Base-by-base conservation (phyloP, 2,329 filamentous ascomycete species). In the Bipolaris gigantea region DNA sequence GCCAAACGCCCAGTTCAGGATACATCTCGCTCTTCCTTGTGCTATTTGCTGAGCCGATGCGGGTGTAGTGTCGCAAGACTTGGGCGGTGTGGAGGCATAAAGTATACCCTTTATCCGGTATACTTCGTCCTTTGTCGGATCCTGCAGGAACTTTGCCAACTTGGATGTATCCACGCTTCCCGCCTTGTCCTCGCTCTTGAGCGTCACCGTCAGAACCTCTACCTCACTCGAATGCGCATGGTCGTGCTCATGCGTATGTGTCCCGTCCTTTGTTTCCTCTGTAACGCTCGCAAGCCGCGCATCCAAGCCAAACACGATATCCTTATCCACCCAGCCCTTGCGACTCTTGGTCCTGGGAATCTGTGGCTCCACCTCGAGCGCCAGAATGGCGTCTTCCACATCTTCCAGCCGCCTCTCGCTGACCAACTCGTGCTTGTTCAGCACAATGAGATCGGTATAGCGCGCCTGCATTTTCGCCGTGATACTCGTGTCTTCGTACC, bases 1-100 rank as follows among this genome's bases (percentile, higher is more conserved):
- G 0, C 92, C 92, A 76, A 99, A 99, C 0, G 94, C 94, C 94
- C 94, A 99, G 73, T 99, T 99, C 55, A 99, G 82, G 40, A 99
- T 96, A 71, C 94, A 97, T 50, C 89, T 81, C 15, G 75, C 73
- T 18, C 73, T 68, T 2, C 73, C 75, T 6, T 52, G 57, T 18
- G 48, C 57, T 42, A 59, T 77, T 10, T 84, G 57, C 8, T 68
- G 62, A 13, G 69, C 62, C 6, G 73, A 63, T 9, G 58, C 61
- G 11, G 71, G 62, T 16, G 64, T 68, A 2, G 63, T 55, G 13
- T 76, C 76, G 15, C 80, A 81, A 3, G 81, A 80, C 43, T 77
- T 76, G 2, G 79, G 78, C 0, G 78, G 76, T 0, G 73, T 76
- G 0, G 75, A 56, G 58, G 75, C 39, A 73, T 80, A 80, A 7